A percentile compares a stretch with the other conserved stretches of the same genome.
These are phyloP conservation scores for Eutypella sp. DNA, from an alignment of 2,329 filamentous ascomycete genomes.

Conservation along the genomic window DNA sequence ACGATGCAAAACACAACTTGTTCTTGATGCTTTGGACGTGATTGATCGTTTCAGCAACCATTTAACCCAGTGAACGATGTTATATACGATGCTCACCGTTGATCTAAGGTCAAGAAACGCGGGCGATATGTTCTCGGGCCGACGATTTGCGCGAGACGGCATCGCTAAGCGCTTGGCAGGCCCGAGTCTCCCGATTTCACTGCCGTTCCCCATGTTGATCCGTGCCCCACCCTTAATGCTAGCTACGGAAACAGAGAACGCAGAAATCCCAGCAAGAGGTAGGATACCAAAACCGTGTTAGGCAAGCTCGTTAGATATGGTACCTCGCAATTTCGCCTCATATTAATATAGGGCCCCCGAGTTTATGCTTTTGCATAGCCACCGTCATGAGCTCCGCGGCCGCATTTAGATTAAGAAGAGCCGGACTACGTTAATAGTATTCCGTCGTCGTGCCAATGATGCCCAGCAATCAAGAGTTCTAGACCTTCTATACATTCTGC, in stretches of 20 bases:
- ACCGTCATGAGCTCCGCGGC: neutral
- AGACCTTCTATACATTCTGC: neutral
- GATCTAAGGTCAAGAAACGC: neutral
- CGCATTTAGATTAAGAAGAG: neutral
- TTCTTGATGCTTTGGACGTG: neutral
- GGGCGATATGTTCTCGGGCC: neutral
- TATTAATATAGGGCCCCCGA: neutral
- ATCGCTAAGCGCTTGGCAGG: neutral
- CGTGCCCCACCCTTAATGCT: too few species aligned
- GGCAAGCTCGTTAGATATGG: neutral
- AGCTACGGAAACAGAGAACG: too few species aligned
- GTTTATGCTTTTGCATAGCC: neutral
- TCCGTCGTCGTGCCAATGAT: too few species aligned
- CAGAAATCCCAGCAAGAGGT: too few species aligned
- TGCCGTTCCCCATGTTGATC: neutral
- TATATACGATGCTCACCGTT: neutral
- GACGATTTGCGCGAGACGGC: neutral
- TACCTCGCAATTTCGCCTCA: neutral
- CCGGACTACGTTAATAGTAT: too few species aligned
- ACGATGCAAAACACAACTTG: neutral
- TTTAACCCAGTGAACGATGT: neutral
- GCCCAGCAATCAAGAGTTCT: too few species aligned
- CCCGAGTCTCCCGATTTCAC: neutral
- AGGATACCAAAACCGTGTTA: too few species aligned
- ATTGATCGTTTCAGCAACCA: neutral